Conservation (phyloP, 352 stramenopile species). For the Globisporangium takayamanum region DNA sequence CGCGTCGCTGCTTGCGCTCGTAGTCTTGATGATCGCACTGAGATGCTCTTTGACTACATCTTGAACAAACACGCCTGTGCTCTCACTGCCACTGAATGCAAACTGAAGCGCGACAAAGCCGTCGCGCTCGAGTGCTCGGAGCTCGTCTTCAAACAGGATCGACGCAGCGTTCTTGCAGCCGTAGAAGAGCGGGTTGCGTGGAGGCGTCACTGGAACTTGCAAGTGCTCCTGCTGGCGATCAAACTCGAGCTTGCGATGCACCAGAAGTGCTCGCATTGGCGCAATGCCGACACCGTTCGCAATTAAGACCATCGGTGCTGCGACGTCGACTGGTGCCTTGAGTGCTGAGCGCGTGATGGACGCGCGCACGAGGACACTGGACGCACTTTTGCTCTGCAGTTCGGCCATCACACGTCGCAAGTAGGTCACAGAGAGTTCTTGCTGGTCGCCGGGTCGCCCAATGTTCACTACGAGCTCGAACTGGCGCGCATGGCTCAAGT, state of each 20-base stretch:
- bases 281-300: constrained; percentile 91
- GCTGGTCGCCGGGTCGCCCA: constrained; percentile 37
- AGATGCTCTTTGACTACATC: constrained; percentile 17
- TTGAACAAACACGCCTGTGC: constrained; percentile 20
- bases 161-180: constrained; percentile 21
- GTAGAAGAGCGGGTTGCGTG: constrained; percentile 30
- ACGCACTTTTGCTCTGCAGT: constrained; percentile 19
- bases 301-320: constrained; percentile 87
- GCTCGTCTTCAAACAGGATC: constrained; percentile 28
- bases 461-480: constrained; percentile 91
- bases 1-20: background rate
- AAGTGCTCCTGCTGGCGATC: background rate
- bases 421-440: constrained; percentile 20
- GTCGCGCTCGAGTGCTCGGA: constrained; percentile 23
- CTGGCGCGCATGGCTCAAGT: constrained; percentile 40
- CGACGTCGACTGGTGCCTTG: constrained; percentile 65
- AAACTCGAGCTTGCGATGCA: constrained; percentile 22
- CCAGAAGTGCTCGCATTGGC: constrained; percentile 52
- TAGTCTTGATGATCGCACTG: constrained; percentile 5
- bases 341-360: constrained; percentile 89
- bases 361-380: constrained; percentile 73
- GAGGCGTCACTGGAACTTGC: background rate
- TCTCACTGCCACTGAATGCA: constrained; percentile 10
- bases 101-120: constrained; percentile 24
- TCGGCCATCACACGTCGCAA: constrained; percentile 8